Percentiles rank a stretch among this genome's conserved stretches.
These are phyloP conservation scores for Bryoerythrophyllum caledonicum DNA, from an alignment of 225 moss, liverwort and hornwort species.

Conservation along the genomic window DNA sequence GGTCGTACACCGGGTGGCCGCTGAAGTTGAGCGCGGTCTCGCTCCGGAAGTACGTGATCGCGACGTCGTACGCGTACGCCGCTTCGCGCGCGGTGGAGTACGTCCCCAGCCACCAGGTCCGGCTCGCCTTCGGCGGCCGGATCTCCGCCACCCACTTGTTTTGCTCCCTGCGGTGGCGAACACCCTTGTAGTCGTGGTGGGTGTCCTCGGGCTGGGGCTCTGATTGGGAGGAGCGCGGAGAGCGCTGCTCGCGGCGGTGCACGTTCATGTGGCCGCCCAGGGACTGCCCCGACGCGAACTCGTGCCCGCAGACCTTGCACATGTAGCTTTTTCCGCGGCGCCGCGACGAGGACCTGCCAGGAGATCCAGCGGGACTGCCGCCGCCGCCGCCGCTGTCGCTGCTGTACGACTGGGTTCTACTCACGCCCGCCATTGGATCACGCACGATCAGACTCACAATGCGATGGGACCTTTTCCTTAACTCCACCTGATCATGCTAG, in stretches of 20 bases:
- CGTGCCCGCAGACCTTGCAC: slow-evolving; percentile 39
- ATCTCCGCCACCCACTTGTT: slow-evolving; percentile 58
- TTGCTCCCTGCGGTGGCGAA: slow-evolving; percentile 39
- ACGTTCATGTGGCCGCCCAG: slow-evolving; percentile 57
- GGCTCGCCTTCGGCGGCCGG: slow-evolving; percentile 29
- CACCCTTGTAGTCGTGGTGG: slow-evolving; percentile 31
- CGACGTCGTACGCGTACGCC: slow-evolving; percentile 52
- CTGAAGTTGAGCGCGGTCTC: slow-evolving; percentile 42
- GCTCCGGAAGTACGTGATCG: slow-evolving; percentile 41
- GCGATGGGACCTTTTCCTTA: neutral
- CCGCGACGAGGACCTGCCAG: neutral
- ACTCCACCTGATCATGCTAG: neutral
- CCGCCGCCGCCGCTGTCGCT: slow-evolving; percentile 31
- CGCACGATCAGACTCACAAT: too few relatives aligned
- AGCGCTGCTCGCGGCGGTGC: slow-evolving; percentile 32
- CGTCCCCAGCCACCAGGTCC: slow-evolving; percentile 54
- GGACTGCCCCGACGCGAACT: slow-evolving; percentile 37
- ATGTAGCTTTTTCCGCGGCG: slow-evolving; percentile 9
- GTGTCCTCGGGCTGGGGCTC: neutral
- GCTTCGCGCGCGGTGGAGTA: slow-evolving; percentile 42
- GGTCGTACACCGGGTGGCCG: slow-evolving; percentile 30
- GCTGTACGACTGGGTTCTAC: neutral
- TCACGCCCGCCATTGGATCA: slow-evolving; percentile 11
- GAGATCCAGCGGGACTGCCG: slow-evolving; percentile 24
- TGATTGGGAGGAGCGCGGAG: neutral